Evolutionary conservation across 257 asterid genomes (phyloP), one percentile per base, ranked within the genome.

Genomic region (Knoxia roxburghii): DNA sequence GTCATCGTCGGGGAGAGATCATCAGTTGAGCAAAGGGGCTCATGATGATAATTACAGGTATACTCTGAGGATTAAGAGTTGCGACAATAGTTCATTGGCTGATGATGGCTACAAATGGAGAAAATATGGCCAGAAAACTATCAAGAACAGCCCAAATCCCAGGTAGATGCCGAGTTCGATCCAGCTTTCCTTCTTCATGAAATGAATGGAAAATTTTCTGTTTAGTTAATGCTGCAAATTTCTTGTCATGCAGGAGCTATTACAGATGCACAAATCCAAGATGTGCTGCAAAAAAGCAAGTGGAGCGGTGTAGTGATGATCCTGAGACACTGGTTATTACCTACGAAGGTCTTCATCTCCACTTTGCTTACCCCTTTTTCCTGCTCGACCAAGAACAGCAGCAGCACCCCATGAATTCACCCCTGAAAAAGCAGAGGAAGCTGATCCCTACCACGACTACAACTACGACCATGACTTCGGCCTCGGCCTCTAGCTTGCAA

Each of bases 41-140:
- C 78, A 77, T 7, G 75, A 79, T 12, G 65, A 66, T 49, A 88
- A 82, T 26, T 73, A 66, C 21, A 66, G 72, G 79, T 93, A 84
- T 52, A 88, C 79, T 56, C 56, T 93, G 80, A 88, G 88, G 70
- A 82, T 93, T 67, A 90, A 86, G 87, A 83, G 81, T 41, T 78
- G 87, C 70, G 95, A 84, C 64, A 85, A 63, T 75, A 83, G 58
- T 77, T 89, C 55, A 50, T 77, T 86, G 86, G 87, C 91, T 37
- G 97, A 88, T 77, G 99, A 93, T 75, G 97, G 98, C 37, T 89
- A 89, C 55, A 92, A 89, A 67, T 92, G 97, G 98, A 84, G 99
- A 75, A 93, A 93, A 75, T 93, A 93, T 77, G 99, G 99, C 53
- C 99, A 93, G 74, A 93, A 93, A 79, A 72, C 87, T 20, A 93